phyloP scores from a whole-genome alignment of 306 rosid genomes.

The Glycyrrhiza uralensis region DNA sequence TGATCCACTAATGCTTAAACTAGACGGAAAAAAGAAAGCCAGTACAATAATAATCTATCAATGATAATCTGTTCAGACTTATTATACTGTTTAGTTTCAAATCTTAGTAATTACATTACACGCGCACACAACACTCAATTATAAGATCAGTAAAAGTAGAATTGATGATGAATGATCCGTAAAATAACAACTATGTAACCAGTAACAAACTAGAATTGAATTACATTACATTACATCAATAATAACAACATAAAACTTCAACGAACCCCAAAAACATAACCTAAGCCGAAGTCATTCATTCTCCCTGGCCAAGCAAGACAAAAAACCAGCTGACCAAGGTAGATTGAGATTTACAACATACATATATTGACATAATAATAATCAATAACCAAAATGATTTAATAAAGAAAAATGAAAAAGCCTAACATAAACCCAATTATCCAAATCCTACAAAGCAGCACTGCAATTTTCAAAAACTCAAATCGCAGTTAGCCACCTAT shows the following conservation, averaged over 20 bases:
- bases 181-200: no score
- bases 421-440: neutral
- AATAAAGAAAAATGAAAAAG: neutral
- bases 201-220: conserved; percentile 15
- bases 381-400: neutral
- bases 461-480: conserved; percentile 79
- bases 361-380: conserved; percentile 33
- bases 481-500: conserved; percentile 55
- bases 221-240: conserved; percentile 33
- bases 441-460: conserved; percentile 37
- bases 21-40: neutral
- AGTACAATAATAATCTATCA: no score
- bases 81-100: no score
- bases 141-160: no score
- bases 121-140: no score
- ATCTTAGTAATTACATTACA: no score
- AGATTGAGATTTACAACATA: conserved; percentile 45
- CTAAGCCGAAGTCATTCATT: conserved; percentile 21
- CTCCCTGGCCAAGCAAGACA: conserved; percentile 49
- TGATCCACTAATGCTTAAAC: neutral
- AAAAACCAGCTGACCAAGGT: conserved; percentile 61
- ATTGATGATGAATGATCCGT: no score
- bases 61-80: neutral
- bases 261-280: neutral
- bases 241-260: neutral